phyloP scores from a whole-genome alignment of 139 green algal genomes.

The Micractinium conductrix region DNA sequence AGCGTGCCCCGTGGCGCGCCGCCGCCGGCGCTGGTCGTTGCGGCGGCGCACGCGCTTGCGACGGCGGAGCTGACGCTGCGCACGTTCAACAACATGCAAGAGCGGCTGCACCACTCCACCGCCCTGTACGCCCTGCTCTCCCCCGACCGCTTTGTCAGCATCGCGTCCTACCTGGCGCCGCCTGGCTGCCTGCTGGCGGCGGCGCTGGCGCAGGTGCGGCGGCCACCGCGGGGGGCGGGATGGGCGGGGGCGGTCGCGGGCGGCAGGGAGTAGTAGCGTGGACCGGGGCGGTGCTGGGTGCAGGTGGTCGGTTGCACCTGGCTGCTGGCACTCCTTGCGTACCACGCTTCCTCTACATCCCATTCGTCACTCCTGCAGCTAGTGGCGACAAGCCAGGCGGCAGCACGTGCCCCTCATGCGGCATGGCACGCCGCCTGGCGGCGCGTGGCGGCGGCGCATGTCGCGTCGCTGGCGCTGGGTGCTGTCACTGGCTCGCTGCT shows the following conservation, averaged over 20 bases:
- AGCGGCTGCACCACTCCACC: conserved; percentile 85
- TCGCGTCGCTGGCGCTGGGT: neutral
- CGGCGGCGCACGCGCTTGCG: neutral
- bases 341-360: neutral
- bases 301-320: neutral
- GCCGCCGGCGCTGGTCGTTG: neutral
- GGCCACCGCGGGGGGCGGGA: neutral
- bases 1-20: neutral
- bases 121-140: conserved; percentile 74
- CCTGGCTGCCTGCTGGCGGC: conserved; percentile 59
- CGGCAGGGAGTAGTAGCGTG: neutral
- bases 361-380: neutral
- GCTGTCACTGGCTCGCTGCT: neutral
- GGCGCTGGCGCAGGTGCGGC: conserved; percentile 70
- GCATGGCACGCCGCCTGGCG: conserved; percentile 8
- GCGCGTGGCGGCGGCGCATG: neutral
- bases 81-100: conserved; percentile 80
- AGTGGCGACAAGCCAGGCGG: neutral
- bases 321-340: no score
- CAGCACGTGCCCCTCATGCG: neutral
- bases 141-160: conserved; percentile 60
- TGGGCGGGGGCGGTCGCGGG: no score
- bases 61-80: conserved; percentile 6
- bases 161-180: conserved; percentile 76
- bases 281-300: neutral